Evolutionary conservation across 2,329 filamentous ascomycete species (phyloP).

Genomic region (Epichloe coenophiala): DNA sequence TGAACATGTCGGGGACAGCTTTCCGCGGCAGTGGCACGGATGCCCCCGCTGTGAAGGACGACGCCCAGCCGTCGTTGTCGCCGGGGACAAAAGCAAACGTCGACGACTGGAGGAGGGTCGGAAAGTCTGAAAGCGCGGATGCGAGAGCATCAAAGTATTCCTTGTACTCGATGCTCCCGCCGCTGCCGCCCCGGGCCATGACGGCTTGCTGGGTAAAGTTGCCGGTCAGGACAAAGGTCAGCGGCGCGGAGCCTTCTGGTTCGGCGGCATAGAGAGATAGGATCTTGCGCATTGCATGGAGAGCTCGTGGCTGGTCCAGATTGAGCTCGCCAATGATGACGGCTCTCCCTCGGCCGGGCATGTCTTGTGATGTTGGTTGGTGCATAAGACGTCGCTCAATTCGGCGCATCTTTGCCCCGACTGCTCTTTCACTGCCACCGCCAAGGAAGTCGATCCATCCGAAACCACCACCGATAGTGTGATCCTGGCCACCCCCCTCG

Average conservation of each 20-base stretch:
- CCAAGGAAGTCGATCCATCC: constrained; percentile 97
- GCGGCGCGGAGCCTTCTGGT: constrained; percentile 50
- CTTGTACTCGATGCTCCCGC: constrained; percentile 89
- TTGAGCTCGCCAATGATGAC: constrained; percentile 78
- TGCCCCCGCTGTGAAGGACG: constrained; percentile 66
- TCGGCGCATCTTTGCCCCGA: constrained; percentile 69
- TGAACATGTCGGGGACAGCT: constrained; percentile 76
- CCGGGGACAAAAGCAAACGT: constrained; percentile 91
- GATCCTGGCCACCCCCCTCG: constrained; percentile 37
- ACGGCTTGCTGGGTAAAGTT: constrained; percentile 63
- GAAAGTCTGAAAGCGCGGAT: constrained; percentile 69
- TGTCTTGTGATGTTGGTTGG: constrained; percentile 21
- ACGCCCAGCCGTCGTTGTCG: constrained; percentile 95
- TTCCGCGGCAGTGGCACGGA: constrained; percentile 57
- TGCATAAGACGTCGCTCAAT: constrained; percentile 57
- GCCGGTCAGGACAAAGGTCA: constrained; percentile 72
- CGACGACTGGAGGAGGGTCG: constrained; percentile 60
- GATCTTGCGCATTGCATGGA: constrained; percentile 70
- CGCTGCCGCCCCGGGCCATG: constrained; percentile 54
- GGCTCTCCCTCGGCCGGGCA: constrained; percentile 36
- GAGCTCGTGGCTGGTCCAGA: constrained; percentile 68
- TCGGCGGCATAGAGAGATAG: constrained; percentile 60
- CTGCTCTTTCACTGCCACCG: constrained; percentile 75
- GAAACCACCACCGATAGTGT: constrained; percentile 66
- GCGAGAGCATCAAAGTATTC: constrained; percentile 88